phyloP scores from a whole-genome alignment of 2,329 filamentous ascomycete genomes.

The Parascedosporium putredinis region DNA sequence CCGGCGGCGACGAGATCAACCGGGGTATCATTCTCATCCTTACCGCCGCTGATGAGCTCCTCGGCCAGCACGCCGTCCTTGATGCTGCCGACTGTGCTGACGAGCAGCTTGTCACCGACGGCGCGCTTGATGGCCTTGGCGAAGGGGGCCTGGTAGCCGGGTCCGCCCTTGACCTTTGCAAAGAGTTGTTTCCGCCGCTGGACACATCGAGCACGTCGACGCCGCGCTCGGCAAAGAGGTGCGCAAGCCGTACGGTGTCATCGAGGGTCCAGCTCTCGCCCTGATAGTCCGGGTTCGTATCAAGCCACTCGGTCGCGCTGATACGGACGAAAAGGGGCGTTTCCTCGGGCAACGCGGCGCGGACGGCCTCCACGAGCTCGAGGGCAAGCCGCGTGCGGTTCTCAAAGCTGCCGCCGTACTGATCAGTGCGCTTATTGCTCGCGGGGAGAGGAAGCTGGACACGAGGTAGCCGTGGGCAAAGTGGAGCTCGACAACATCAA shows the following conservation, averaged over 20 bases:
- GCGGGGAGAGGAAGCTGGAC: constrained; percentile 56
- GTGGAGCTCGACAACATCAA: constrained; percentile 64
- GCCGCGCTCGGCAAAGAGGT: constrained; percentile 51
- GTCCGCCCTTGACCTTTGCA: constrained; percentile 44
- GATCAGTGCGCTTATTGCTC: constrained; percentile 57
- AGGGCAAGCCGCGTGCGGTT: constrained; percentile 60
- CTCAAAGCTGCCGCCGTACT: constrained; percentile 60
- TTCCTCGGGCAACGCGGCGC: constrained; percentile 49
- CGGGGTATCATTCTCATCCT: constrained; percentile 23
- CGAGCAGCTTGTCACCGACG: constrained; percentile 47
- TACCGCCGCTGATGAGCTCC: constrained; percentile 29
- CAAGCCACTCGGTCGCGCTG: constrained; percentile 67
- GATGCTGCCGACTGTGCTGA: constrained; percentile 40
- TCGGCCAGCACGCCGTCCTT: constrained; percentile 33
- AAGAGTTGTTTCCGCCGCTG: constrained; percentile 52
- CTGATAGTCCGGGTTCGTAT: constrained; percentile 41
- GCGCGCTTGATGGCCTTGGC: constrained; percentile 61
- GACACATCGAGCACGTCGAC: constrained; percentile 69
- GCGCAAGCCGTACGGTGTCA: constrained; percentile 53
- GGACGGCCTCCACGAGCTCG: constrained; percentile 54
- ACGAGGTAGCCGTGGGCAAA: constrained; percentile 71
- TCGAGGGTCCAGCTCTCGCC: constrained; percentile 56
- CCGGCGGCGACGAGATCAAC: constrained; percentile 41
- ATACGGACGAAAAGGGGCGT: constrained; percentile 68
- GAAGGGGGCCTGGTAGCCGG: constrained; percentile 62